Percentiles rank a stretch among this genome's conserved stretches.
Conservation (phyloP, 805 yeast genomes). For the Helenozyma baotianmanensis region DNA sequence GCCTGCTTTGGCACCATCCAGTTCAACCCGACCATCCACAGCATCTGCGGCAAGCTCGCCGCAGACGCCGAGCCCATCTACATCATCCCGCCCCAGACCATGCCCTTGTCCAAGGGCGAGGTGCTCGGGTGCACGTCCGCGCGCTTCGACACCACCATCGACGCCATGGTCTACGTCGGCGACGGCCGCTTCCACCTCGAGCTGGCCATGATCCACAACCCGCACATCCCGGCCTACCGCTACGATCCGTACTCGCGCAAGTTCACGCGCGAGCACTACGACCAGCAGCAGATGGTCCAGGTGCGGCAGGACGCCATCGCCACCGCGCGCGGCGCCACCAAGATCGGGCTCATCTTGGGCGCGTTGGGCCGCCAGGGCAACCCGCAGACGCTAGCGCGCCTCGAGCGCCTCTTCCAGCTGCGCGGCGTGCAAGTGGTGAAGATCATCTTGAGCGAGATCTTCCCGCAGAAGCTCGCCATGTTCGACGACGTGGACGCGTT, state of each 20-base stretch:
- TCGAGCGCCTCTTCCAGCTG: constrained; percentile 50
- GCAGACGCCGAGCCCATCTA: constrained; percentile 48
- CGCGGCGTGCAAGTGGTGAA: constrained; percentile 69
- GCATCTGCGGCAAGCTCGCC: constrained; percentile 58
- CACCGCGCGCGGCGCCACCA: constrained; percentile 54
- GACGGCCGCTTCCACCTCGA: constrained; percentile 96
- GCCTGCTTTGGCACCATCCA: constrained; percentile 96
- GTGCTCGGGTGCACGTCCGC: constrained; percentile 96
- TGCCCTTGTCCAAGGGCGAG: constrained; percentile 92
- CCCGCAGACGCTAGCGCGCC: constrained; percentile 62
- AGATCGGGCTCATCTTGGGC: constrained; percentile 83
- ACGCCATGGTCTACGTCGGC: constrained; percentile 87
- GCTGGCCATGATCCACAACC: constrained; percentile 96
- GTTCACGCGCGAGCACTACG: constrained; percentile 85
- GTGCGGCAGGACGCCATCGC: constrained; percentile 72
- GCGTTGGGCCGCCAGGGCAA: constrained; percentile 96
- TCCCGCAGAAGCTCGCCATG: constrained; percentile 87
- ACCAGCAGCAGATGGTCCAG: constrained; percentile 73
- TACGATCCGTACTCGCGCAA: constrained; percentile 94
- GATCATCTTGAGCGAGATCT: constrained; percentile 85
- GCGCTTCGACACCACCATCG: constrained; percentile 55
- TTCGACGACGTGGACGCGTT: constrained; percentile 93
- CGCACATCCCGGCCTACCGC: constrained; percentile 83
- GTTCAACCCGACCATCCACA: constrained; percentile 90
- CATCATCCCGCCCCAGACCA: constrained; percentile 82